A percentile compares a stretch with the other conserved stretches of the same genome.
phyloP scores from a whole-genome alignment of 306 rosid genomes.

The Rosa multiflora region DNA sequence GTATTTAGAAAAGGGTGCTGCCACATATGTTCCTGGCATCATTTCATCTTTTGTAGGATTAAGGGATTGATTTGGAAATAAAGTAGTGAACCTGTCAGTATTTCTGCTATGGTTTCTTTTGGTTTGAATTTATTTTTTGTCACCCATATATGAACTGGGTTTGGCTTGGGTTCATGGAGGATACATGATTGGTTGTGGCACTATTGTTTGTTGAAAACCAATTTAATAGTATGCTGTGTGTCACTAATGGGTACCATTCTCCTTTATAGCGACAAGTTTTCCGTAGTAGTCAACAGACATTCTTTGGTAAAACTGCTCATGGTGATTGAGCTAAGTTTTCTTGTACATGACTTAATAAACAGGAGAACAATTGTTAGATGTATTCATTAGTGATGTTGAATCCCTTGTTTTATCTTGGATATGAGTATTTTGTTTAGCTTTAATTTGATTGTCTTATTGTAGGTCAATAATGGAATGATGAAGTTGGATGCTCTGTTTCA shows the following conservation, averaged over 20 bases:
- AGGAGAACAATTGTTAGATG: not conserved
- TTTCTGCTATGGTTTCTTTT: not conserved
- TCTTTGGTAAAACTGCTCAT: not conserved
- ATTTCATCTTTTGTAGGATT: not conserved
- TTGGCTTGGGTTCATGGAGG: not conserved
- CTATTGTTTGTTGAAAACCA: not conserved
- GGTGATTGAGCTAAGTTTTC: too few relatives aligned
- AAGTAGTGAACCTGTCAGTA: not conserved
- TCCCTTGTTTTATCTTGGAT: slow-evolving; percentile 24
- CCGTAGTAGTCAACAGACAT: not conserved
- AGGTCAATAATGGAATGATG: slow-evolving; percentile 66
- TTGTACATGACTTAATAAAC: not conserved
- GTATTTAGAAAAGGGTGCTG: not conserved
- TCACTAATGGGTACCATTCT: not conserved
- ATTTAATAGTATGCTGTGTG: not conserved
- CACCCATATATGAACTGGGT: not conserved
- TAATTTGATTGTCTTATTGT: slow-evolving; percentile 26
- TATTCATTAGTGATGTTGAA: not conserved
- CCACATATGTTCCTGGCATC: not conserved
- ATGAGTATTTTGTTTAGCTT: slow-evolving; percentile 17
- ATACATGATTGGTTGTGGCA: not conserved
- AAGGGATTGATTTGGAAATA: not conserved
- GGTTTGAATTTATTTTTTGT: not conserved
- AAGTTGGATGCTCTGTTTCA: slow-evolving; percentile 57
- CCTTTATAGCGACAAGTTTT: not conserved